Base-by-base conservation (phyloP, 2,329 filamentous ascomycete species). In the Thermomyces lanuginosus region DNA sequence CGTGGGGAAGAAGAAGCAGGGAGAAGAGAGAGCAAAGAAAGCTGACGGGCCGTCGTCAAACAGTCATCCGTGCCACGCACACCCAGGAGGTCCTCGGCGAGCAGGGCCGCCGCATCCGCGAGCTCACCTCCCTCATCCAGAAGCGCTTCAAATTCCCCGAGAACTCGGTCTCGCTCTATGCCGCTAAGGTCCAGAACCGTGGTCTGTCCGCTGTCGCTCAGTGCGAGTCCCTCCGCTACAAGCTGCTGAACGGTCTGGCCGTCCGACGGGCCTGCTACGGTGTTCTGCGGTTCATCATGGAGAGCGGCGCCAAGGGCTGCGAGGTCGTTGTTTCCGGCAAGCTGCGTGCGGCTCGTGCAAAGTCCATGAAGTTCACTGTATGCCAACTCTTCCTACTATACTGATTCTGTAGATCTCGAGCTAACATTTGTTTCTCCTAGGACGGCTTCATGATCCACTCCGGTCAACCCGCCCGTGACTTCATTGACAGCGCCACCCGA, bases 361-460 rank as follows among this genome's bases (percentile, higher is more conserved):
- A 98, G 82, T 82, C 73, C 69, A 98, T 98, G 89, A 98, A 98
- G 78, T 98, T 98, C 78, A 98, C 89, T 64, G 84, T 74, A 69
- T 40, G 66, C 58, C 33, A 32, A 20, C 8, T 10, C 7, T 20
- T 20, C 10, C 18, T 10, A 10, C 18, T 10, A 20, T 16, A 27
- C 16, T 25, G 7, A 15, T 17, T 28, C 11, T 9, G 10, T 17
- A 22, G 16, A 4, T 17, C 16, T 4, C 16, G 12, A 9, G 22
- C 27, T 32, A 24, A 32, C 18, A 28, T 15, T n/a, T 6, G 19
- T 26, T 23, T 24, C 31, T 27, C n/a, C n/a, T 35, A 72, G 70
- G 72, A 98, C 64, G 89, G 89, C 61, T 98, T 98, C 82, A 98
- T 98, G 89, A 98, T 98, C 68, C 89, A 98, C 81, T 98, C 89